Conservation (phyloP, 2,329 filamentous ascomycete genomes). For the Monosporascus sp. region DNA sequence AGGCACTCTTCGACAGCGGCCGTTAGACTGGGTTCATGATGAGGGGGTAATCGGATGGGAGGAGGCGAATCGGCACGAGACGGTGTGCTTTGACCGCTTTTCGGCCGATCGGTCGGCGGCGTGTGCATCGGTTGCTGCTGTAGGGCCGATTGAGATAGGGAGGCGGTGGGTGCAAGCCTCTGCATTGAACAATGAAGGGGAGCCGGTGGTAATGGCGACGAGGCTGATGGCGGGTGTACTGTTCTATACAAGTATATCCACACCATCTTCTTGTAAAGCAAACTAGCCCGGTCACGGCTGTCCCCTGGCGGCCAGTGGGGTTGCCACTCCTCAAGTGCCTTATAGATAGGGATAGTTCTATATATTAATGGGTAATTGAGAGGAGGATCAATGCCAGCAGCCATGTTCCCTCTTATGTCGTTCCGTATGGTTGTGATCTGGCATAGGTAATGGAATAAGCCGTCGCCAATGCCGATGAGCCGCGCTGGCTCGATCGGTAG, state of each 20-base stretch:
- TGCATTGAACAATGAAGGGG: conserved; percentile 8
- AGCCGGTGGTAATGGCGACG: conserved; percentile 11
- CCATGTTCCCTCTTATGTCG: conserved; percentile 63
- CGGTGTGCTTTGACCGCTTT: conserved; percentile 8
- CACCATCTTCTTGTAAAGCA: conserved; percentile 61
- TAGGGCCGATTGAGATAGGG: conserved; percentile 10
- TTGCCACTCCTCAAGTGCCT: conserved; percentile 67
- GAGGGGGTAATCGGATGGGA: conserved; percentile 39
- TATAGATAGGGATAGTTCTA: conserved; percentile 70
- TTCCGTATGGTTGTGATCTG: conserved; percentile 75
- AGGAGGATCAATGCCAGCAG: conserved; percentile 55
- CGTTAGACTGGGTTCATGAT: conserved; percentile 47
- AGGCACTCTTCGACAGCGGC: conserved; percentile 53
- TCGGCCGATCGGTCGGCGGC: conserved; percentile 13
- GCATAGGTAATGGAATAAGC: conserved; percentile 71
- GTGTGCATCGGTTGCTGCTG: conserved; percentile 11
- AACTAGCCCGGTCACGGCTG: conserved; percentile 47
- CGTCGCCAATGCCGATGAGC: conserved; percentile 78
- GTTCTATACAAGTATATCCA: conserved; percentile 60
- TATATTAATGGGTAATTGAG: conserved; percentile 70
- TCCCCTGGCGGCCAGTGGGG: conserved; percentile 56
- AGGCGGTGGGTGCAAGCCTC: conserved; percentile 15
- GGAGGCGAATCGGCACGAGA: conserved; percentile 36
- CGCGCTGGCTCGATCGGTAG: conserved; percentile 41
- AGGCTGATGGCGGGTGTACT: conserved; percentile 46